These are phyloP conservation scores for Fusarium stilboides DNA, from an alignment of 2,329 filamentous ascomycete genomes.

Conservation along the genomic window DNA sequence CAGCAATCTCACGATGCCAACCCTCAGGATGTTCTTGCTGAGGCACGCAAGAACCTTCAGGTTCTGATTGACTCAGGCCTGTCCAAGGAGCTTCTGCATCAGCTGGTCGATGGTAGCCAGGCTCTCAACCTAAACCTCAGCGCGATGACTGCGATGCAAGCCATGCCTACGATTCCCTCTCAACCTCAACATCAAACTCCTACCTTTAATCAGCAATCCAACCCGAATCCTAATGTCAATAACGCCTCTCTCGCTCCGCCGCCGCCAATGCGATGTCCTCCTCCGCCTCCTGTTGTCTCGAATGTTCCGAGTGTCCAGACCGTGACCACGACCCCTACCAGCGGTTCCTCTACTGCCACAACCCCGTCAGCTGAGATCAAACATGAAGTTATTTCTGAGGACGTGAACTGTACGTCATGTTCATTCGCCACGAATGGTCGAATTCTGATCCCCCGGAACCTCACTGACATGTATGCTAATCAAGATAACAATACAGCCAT, in stretches of 20 bases:
- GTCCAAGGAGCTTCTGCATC: slow-evolving; percentile 60
- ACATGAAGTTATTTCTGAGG: slow-evolving; percentile 51
- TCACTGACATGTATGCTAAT: slow-evolving; percentile 32
- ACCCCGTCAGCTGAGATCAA: slow-evolving; percentile 51
- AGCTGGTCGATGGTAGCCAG: slow-evolving; percentile 59
- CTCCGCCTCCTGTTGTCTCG: slow-evolving; percentile 50
- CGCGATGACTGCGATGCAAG: slow-evolving; percentile 36
- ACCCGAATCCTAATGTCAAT: slow-evolving; percentile 41
- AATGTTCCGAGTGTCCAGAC: slow-evolving; percentile 41
- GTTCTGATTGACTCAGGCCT: slow-evolving; percentile 63
- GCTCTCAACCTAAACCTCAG: slow-evolving; percentile 50
- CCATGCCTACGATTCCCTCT: slow-evolving; percentile 31
- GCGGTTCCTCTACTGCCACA: slow-evolving; percentile 43
- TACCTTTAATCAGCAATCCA: slow-evolving; percentile 32
- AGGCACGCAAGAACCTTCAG: slow-evolving; percentile 63
- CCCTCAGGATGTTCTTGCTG: slow-evolving; percentile 61
- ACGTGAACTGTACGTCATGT: slow-evolving; percentile 47
- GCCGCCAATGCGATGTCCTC: slow-evolving; percentile 54
- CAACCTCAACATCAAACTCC: slow-evolving; percentile 43
- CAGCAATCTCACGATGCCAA: slow-evolving; percentile 54
- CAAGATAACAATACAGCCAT: slow-evolving; percentile 48
- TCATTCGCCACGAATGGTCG: slow-evolving; percentile 1
- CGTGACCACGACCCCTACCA: slow-evolving; percentile 40
- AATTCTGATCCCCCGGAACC: background rate
- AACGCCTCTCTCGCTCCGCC: slow-evolving; percentile 47